Conservation (phyloP, 495 filamentous ascomycete genomes). For the Podospora bellae-mahoneyi region DNA sequence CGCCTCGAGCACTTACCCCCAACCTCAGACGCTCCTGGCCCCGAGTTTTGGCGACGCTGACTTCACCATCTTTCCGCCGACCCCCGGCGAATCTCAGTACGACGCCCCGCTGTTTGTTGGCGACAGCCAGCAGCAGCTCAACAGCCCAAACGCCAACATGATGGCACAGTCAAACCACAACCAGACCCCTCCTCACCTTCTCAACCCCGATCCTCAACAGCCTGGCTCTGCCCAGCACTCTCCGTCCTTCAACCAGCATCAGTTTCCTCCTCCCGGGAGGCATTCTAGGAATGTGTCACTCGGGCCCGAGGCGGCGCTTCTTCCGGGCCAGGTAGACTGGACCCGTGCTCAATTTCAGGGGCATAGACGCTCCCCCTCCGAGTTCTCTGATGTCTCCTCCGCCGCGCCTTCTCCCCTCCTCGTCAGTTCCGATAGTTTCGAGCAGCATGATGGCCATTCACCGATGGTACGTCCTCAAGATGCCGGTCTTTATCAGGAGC, state of each 20-base stretch:
- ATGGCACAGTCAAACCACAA: constrained; percentile 60
- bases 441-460: constrained; percentile 67
- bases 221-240: constrained; percentile 56
- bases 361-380: constrained; percentile 81
- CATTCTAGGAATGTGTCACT: constrained; percentile 80
- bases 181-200: constrained; percentile 66
- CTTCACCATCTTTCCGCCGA: constrained; percentile 52
- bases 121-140: constrained; percentile 55
- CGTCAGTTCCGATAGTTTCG: constrained; percentile 74
- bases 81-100: constrained; percentile 43
- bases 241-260: constrained; percentile 55
- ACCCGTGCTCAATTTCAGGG: constrained; percentile 65
- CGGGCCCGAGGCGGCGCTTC: constrained; percentile 71
- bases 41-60: constrained; percentile 47
- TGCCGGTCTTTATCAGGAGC: constrained; percentile 67
- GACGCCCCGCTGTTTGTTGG: constrained; percentile 47
- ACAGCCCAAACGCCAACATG: constrained; percentile 57
- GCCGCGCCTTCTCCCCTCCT: constrained; percentile 77
- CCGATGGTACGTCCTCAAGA: constrained; percentile 78
- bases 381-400: constrained; percentile 83
- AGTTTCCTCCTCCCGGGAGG: constrained; percentile 50
- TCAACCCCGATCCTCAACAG: constrained; percentile 55
- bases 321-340: constrained; percentile 69
- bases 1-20: constrained; percentile 25
- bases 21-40: constrained; percentile 35